Percentiles rank a stretch among this genome's conserved stretches.
Evolutionary conservation across 1,284 basidiomycete genomes (phyloP).

Genomic region (Microstroma glucosiphilum): DNA sequence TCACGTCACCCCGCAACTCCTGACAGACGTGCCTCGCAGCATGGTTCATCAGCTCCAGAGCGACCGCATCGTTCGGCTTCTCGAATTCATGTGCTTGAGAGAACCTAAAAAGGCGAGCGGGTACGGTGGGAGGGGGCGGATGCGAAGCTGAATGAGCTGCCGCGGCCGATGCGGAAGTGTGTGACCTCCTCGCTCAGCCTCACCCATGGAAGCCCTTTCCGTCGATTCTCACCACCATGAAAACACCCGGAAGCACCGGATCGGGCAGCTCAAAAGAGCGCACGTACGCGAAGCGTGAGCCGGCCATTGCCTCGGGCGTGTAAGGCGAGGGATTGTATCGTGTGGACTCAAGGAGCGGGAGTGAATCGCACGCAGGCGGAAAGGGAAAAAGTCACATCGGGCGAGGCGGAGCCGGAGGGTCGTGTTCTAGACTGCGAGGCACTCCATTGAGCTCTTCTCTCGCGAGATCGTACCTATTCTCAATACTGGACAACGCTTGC

Average conservation of each 20-base stretch:
- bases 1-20: slow-evolving; percentile 38
- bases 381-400: no score
- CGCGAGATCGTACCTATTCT: no score
- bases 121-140: neutral
- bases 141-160: no score
- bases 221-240: slow-evolving; percentile 80
- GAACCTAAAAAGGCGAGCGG: slow-evolving; percentile 59
- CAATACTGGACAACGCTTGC: no score
- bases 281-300: slow-evolving; percentile 84
- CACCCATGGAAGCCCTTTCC: slow-evolving; percentile 92
- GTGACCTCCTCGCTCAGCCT: no score
- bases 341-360: no score
- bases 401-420: no score
- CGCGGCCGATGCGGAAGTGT: no score
- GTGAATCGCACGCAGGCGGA: no score
- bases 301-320: slow-evolving; percentile 67
- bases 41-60: slow-evolving; percentile 84
- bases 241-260: slow-evolving; percentile 73
- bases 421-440: no score
- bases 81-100: slow-evolving; percentile 72
- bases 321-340: neutral
- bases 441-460: no score
- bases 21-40: slow-evolving; percentile 75
- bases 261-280: slow-evolving; percentile 84
- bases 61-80: slow-evolving; percentile 86